A percentile compares a stretch with the other conserved stretches of the same genome.
These are phyloP conservation scores for Phytophthora niederhauseri DNA, from an alignment of 352 stramenopile species.

Conservation along the genomic window DNA sequence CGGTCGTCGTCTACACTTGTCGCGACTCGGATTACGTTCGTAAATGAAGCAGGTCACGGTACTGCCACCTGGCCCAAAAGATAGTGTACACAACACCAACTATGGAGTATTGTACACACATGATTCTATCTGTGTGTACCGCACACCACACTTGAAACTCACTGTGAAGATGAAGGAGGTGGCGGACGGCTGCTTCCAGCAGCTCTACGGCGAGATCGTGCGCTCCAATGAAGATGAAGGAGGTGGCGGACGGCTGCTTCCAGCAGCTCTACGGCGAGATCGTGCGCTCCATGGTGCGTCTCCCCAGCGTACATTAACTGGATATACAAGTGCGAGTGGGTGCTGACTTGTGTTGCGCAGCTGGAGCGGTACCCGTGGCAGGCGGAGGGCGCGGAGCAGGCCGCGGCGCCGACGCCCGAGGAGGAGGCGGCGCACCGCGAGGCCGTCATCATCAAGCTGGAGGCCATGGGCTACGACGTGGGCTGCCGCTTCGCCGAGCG, in stretches of 20 bases:
- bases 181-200: constrained; percentile 87
- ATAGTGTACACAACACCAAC: neutral
- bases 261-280: constrained; percentile 89
- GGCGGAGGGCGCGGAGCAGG: constrained; percentile 28
- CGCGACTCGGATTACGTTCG: neutral
- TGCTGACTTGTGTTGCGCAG: constrained; percentile 30
- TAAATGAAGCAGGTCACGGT: neutral
- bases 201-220: constrained; percentile 88
- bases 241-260: constrained; percentile 88
- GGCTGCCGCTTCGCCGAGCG: constrained; percentile 86
- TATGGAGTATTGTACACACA: neutral
- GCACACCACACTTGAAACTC: too few species aligned
- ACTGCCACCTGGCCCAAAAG: neutral
- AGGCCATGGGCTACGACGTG: constrained; percentile 88
- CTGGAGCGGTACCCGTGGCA: constrained; percentile 69
- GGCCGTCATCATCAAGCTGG: constrained; percentile 81
- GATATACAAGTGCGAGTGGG: neutral
- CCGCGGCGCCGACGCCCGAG: constrained; percentile 29
- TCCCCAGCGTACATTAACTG: neutral
- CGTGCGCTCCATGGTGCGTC: constrained; percentile 82
- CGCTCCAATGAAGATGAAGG: constrained; percentile 80
- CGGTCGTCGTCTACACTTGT: neutral
- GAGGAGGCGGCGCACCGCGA: constrained; percentile 56
- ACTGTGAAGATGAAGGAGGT: constrained; percentile 73
- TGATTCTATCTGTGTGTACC: neutral